phyloP scores from a whole-genome alignment of 2,329 filamentous ascomycete genomes.

The Sphaceloma murrayae region DNA sequence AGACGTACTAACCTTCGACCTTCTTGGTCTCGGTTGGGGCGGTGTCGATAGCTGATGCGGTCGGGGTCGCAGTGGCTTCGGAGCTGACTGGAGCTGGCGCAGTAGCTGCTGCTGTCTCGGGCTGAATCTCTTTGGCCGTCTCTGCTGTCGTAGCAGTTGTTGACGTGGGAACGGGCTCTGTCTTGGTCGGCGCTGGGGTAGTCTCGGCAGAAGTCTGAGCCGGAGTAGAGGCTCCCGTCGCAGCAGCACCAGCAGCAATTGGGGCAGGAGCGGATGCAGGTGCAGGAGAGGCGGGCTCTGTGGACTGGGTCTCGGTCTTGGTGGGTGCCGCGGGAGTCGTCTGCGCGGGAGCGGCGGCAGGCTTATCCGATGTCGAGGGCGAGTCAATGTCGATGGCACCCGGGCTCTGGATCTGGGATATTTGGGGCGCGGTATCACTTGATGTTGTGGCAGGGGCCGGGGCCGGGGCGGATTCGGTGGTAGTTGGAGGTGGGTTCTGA shows the following conservation, averaged over 20 bases:
- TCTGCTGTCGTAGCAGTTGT: not conserved
- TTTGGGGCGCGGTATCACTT: slow-evolving; percentile 8
- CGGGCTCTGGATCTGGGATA: slow-evolving; percentile 13
- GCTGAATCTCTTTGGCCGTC: not conserved
- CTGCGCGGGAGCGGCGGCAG: slow-evolving; percentile 2
- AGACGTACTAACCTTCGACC: slow-evolving; percentile 15
- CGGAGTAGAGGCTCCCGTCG: not conserved
- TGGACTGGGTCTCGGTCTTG: slow-evolving; percentile 17
- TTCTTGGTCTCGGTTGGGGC: slow-evolving; percentile 12
- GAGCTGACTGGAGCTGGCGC: too few relatives aligned
- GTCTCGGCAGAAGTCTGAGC: slow-evolving; percentile 10
- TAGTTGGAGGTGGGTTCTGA: slow-evolving; percentile 15
- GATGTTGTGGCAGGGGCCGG: slow-evolving; percentile 1
- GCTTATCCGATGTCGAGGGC: slow-evolving; percentile 10
- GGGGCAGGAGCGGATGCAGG: slow-evolving; percentile 7
- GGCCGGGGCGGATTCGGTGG: slow-evolving; percentile 6
- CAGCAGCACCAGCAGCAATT: not conserved
- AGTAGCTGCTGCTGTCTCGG: slow-evolving; percentile 4
- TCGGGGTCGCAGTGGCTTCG: not conserved
- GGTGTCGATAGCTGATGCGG: slow-evolving; percentile 1
- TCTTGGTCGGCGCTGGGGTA: slow-evolving; percentile 6
- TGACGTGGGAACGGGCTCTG: not conserved
- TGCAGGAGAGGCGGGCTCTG: slow-evolving; percentile 12
- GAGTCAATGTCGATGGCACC: slow-evolving; percentile 8
- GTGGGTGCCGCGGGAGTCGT: slow-evolving; percentile 18